Conservation (phyloP, 2,329 filamentous ascomycete species). For the Fusarium chlamydosporum region DNA sequence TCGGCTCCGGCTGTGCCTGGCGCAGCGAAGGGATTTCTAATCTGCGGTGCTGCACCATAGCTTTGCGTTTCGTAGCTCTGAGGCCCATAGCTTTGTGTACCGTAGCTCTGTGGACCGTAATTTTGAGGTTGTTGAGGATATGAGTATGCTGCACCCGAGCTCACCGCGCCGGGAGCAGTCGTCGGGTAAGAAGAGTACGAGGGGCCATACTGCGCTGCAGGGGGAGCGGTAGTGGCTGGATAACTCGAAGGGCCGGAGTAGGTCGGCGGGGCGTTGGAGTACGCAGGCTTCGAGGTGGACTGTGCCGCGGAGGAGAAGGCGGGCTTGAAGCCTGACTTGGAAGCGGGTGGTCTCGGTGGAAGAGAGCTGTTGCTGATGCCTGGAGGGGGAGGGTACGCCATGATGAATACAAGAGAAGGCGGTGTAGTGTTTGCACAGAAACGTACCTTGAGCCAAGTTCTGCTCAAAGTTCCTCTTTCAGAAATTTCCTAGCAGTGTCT, state of each 20-base stretch:
- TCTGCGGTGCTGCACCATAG: constrained; percentile 72
- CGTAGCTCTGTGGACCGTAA: constrained; percentile 53
- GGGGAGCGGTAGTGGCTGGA: constrained; percentile 53
- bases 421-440: constrained; percentile 47
- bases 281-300: constrained; percentile 56
- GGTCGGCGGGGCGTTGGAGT: constrained; percentile 51
- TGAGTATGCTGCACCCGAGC: constrained; percentile 46
- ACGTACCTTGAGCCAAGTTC: constrained; percentile 67
- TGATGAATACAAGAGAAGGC: constrained; percentile 71
- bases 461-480: constrained; percentile 55
- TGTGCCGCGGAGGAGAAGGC: constrained; percentile 63
- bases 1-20: constrained; percentile 63
- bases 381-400: constrained; percentile 91
- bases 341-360: constrained; percentile 81
- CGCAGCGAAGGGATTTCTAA: constrained; percentile 84
- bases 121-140: constrained; percentile 49
- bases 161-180: constrained; percentile 48
- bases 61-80: constrained; percentile 50
- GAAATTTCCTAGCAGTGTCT: constrained; percentile 19
- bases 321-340: constrained; percentile 63
- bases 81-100: constrained; percentile 51
- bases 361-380: constrained; percentile 70
- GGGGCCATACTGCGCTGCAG: constrained; percentile 62
- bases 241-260: constrained; percentile 54
- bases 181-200: constrained; percentile 58